Percentiles rank a stretch among this genome's conserved stretches.
phyloP scores from a whole-genome alignment of 768 basidiomycete species.

The Lentinula detonsa region DNA sequence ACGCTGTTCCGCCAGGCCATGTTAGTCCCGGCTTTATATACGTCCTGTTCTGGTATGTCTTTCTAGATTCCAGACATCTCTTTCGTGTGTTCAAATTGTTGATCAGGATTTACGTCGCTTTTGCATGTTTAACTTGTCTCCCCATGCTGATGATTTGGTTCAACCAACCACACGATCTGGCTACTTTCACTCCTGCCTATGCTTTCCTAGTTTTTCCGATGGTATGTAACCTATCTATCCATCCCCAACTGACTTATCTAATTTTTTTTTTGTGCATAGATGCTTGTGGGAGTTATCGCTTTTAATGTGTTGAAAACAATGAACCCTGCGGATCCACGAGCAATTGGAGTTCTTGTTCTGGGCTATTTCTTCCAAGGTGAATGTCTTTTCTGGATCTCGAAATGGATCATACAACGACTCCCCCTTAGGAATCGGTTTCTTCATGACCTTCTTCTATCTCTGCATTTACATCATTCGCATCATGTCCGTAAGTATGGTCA shows the following conservation, averaged over 20 bases:
- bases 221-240: constrained; percentile 17
- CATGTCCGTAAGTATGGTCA: constrained; percentile 25
- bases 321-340: constrained; percentile 25
- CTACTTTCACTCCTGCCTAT: constrained; percentile 29
- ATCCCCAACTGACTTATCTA: neutral
- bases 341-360: constrained; percentile 33
- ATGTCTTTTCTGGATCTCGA: neutral
- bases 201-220: constrained; percentile 30
- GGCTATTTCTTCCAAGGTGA: constrained; percentile 45
- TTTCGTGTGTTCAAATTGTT: neutral
- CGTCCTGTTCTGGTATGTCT: constrained; percentile 35
- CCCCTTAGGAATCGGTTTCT: constrained; percentile 34
- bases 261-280: constrained; percentile 18
- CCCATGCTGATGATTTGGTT: constrained; percentile 47
- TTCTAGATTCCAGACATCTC: neutral
- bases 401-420: neutral
- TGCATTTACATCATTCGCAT: constrained; percentile 44
- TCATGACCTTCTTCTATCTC: constrained; percentile 45
- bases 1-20: constrained; percentile 31
- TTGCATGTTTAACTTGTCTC: constrained; percentile 32
- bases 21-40: constrained; percentile 29
- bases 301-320: constrained; percentile 36
- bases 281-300: constrained; percentile 43
- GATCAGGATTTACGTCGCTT: constrained; percentile 33
- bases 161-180: constrained; percentile 38